phyloP scores from a whole-genome alignment of 352 stramenopile genomes.

The Phytophthora quininea region DNA sequence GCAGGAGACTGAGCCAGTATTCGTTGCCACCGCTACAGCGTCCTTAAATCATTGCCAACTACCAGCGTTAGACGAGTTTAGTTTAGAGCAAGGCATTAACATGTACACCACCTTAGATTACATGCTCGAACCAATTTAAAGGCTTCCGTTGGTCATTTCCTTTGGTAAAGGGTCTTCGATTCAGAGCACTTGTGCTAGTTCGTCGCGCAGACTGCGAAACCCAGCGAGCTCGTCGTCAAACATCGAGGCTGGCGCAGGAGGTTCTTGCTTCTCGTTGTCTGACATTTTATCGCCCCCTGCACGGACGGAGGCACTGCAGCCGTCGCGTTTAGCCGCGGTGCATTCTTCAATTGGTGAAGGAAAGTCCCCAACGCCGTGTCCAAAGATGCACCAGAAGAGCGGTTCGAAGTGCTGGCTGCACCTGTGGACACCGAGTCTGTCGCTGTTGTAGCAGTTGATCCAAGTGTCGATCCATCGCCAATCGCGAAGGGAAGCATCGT shows the following conservation, averaged over 20 bases:
- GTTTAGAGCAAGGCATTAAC: too few species aligned
- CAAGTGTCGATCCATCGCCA: slow-evolving; percentile 35
- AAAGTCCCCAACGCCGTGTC: slow-evolving; percentile 80
- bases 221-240: slow-evolving; percentile 83
- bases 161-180: background rate
- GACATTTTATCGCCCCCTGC: slow-evolving; percentile 4
- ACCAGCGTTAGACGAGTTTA: background rate
- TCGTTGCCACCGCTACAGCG: too few species aligned
- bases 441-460: slow-evolving; percentile 50
- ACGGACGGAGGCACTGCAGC: background rate
- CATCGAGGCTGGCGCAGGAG: slow-evolving; percentile 22
- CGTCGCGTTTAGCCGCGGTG: slow-evolving; percentile 49
- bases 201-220: slow-evolving; percentile 72
- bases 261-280: slow-evolving; percentile 7
- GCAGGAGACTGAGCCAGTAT: too few species aligned
- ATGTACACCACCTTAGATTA: background rate
- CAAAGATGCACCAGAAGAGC: slow-evolving; percentile 33
- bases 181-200: slow-evolving; percentile 54
- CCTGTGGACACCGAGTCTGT: slow-evolving; percentile 44
- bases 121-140: background rate
- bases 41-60: too few species aligned
- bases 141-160: background rate
- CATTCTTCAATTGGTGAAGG: slow-evolving; percentile 81
- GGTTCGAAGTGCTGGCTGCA: slow-evolving; percentile 22
- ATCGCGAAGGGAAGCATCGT: slow-evolving; percentile 77